These are phyloP conservation scores for Mallotus nudiflorus DNA, from an alignment of 345 rosid genomes.

Conservation along the genomic window DNA sequence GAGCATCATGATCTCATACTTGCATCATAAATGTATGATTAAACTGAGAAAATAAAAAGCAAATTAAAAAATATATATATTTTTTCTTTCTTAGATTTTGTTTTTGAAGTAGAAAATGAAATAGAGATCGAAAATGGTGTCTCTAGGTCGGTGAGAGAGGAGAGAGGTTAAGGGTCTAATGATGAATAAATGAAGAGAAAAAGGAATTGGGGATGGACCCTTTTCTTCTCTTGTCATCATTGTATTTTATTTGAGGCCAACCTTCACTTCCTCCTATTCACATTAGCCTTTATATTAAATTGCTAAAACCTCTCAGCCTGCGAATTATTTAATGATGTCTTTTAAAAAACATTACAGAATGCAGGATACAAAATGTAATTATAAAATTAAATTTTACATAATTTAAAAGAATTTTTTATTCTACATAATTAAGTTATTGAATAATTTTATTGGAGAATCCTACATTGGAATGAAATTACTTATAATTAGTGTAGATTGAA, in stretches of 20 bases:
- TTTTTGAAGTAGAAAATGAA: not conserved
- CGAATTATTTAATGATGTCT: too few species aligned
- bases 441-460: too few species aligned
- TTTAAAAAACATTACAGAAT: too few species aligned
- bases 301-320: too few species aligned
- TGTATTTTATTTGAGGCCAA: conserved; percentile 7
- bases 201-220: conserved; percentile 17
- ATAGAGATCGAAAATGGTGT: not conserved
- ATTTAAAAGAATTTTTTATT: too few species aligned
- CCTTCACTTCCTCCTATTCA: conserved; percentile 4
- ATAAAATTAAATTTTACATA: too few species aligned
- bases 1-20: conserved; percentile 33
- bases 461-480: too few species aligned
- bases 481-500: too few species aligned
- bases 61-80: not conserved
- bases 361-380: too few species aligned
- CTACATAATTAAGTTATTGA: too few species aligned
- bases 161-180: conserved; percentile 15
- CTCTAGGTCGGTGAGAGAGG: conserved; percentile 3
- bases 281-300: not conserved
- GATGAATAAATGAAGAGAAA: conserved; percentile 27
- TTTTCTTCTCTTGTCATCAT: conserved; percentile 29
- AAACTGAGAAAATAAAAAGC: too few species aligned
- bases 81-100: too few species aligned
- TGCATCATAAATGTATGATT: conserved; percentile 25